These are phyloP conservation scores for Salvia splendens DNA, from an alignment of 257 asterid species.

Conservation along the genomic window DNA sequence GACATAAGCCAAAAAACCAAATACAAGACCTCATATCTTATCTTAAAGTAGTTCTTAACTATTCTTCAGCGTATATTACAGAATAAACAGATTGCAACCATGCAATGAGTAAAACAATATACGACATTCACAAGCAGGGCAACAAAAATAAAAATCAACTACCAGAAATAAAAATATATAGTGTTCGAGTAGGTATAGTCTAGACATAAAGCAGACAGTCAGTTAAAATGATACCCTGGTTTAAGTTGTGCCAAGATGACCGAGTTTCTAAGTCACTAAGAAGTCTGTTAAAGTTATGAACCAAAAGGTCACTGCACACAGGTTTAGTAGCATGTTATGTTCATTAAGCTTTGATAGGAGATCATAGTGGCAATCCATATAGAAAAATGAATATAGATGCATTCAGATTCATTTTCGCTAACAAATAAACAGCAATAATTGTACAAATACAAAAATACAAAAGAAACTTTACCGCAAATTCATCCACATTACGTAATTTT, in stretches of 20 bases:
- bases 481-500: slow-evolving; percentile 69
- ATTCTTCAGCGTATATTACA: background rate
- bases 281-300: slow-evolving; percentile 6
- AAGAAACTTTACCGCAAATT: slow-evolving; percentile 75
- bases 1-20: slow-evolving; percentile 8
- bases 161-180: background rate
- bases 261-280: background rate
- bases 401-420: background rate
- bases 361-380: background rate
- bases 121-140: background rate
- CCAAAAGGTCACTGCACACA: background rate
- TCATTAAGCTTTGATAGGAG: slow-evolving; percentile 3
- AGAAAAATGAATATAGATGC: slow-evolving; percentile 7
- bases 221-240: slow-evolving; percentile 1
- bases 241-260: background rate
- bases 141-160: background rate
- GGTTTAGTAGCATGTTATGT: background rate
- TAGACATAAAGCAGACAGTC: background rate
- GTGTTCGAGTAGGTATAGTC: background rate
- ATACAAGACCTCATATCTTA: background rate
- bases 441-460: slow-evolving; percentile 19
- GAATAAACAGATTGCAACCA: slow-evolving; percentile 7
- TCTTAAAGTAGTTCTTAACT: background rate
- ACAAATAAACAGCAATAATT: slow-evolving; percentile 6
- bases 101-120: background rate